Conservation (phyloP, 805 yeast genomes). For the Teunomyces aglyptinius region DNA sequence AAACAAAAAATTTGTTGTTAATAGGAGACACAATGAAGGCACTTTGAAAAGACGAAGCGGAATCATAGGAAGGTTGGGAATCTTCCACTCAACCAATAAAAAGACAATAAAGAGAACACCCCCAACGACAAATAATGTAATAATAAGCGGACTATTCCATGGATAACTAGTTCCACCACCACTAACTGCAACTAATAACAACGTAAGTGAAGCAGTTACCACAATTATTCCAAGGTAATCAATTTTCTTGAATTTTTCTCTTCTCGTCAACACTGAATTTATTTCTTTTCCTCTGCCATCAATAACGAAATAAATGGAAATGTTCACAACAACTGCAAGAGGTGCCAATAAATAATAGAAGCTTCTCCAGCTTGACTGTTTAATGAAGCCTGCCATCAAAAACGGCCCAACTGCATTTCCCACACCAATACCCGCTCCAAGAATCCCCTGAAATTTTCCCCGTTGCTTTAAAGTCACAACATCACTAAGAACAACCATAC, state of each 20-base stretch:
- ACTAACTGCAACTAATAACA: slow-evolving; percentile 53
- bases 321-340: slow-evolving; percentile 29
- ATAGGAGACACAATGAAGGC: slow-evolving; percentile 30
- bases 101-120: slow-evolving; percentile 41
- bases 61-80: slow-evolving; percentile 52
- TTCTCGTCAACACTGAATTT: slow-evolving; percentile 25
- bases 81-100: slow-evolving; percentile 48
- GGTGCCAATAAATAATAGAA: slow-evolving; percentile 52
- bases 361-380: slow-evolving; percentile 49
- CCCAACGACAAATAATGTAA: slow-evolving; percentile 34
- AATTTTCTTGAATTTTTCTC: slow-evolving; percentile 41
- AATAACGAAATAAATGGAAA: slow-evolving; percentile 32
- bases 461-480: slow-evolving; percentile 51
- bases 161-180: slow-evolving; percentile 60
- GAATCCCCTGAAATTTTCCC: slow-evolving; percentile 57
- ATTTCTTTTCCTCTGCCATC: slow-evolving; percentile 32
- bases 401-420: slow-evolving; percentile 60
- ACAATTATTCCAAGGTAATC: slow-evolving; percentile 55
- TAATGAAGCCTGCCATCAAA: slow-evolving; percentile 49
- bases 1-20: slow-evolving; percentile 40
- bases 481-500: slow-evolving; percentile 56
- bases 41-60: slow-evolving; percentile 46
- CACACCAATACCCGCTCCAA: slow-evolving; percentile 49
- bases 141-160: slow-evolving; percentile 49
- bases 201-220: slow-evolving; percentile 46